Evolutionary conservation across 495 filamentous ascomycete genomes (phyloP).

Genomic region (Hypoxylon rickii): DNA sequence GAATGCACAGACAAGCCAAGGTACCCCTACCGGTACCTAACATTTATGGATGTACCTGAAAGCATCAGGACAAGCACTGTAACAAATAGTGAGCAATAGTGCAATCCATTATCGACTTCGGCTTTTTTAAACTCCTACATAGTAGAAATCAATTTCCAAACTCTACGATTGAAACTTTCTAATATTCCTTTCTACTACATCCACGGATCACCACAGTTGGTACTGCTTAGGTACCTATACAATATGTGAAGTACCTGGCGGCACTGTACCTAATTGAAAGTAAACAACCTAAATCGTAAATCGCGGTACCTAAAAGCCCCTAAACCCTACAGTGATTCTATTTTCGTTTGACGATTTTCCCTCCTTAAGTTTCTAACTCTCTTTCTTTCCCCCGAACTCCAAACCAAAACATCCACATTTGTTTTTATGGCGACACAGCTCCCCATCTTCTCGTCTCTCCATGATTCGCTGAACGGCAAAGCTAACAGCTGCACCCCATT

Average conservation of each 20-base stretch:
- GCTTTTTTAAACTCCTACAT: neutral
- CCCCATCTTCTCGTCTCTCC: no score
- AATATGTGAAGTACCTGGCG: no score
- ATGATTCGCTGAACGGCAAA: conserved; percentile 18
- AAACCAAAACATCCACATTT: neutral
- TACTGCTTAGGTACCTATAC: no score
- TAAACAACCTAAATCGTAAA: no score
- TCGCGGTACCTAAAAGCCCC: neutral
- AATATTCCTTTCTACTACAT: neutral
- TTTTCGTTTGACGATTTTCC: neutral
- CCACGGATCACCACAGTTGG: no score
- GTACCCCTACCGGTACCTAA: neutral
- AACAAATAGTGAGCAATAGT: no score
- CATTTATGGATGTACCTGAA: no score
- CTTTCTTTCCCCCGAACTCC: neutral
- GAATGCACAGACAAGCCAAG: neutral
- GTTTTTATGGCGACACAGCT: conserved; percentile 1
- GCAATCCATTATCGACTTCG: no score
- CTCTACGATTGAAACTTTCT: neutral
- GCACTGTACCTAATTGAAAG: no score
- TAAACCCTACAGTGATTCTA: neutral
- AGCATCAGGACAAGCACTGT: no score
- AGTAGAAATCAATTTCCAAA: neutral
- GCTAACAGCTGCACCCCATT: conserved; percentile 21
- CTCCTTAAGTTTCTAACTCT: neutral